Base-by-base conservation (phyloP, 768 basidiomycete genomes). In the Termitomyces sp. region DNA sequence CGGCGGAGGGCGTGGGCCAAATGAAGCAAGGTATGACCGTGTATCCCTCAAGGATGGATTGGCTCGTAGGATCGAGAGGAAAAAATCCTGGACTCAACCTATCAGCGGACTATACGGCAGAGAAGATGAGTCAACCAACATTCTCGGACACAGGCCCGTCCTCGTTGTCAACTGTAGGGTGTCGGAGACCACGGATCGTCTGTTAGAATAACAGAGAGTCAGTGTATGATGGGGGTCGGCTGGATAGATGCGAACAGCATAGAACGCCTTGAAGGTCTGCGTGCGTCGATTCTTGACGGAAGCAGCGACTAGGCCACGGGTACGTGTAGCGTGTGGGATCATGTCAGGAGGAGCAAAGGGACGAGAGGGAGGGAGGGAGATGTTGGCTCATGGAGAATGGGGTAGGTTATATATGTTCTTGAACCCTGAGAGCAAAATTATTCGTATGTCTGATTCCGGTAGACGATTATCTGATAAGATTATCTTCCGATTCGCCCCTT, bases 1-100 rank as follows among this genome's bases (percentile, higher is more conserved):
- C 9, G 72, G 66, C 52, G 74, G 70, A 58, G 84, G 84, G 36
- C 86, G 85, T 20, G 86, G 84, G 7, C 91, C 91, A 72, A 99
- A 98, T n/a, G 88, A 92, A 34, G 88, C 90, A 10, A 97, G 83
- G 73, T 97, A 99, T 1, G 89, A 89, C 57, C 87, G 88, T 34
- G 95, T 89, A 71, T 99, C 97, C 65, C 97, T 82, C 56, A 89
- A 74, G 2, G 96, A 98, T 12, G 97, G 96, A 63, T 92, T 94
- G 34, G 97, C 89, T 57, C 91, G 88, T 56, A 99, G 81, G 68
- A 99, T 91, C 37, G 96, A 97, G 59, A 98, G 77, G 69, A 99
- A 95, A 69, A 99, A 96, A 72, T 98, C 97, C 94, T 98, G 72
- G 15, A 62, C 36, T 8, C 25, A 31, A 3, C 36, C n/a, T 54